A percentile compares a stretch with the other conserved stretches of the same genome.
These are phyloP conservation scores for Nakazawaea wyomingensis DNA, from an alignment of 805 yeast species.

Conservation along the genomic window DNA sequence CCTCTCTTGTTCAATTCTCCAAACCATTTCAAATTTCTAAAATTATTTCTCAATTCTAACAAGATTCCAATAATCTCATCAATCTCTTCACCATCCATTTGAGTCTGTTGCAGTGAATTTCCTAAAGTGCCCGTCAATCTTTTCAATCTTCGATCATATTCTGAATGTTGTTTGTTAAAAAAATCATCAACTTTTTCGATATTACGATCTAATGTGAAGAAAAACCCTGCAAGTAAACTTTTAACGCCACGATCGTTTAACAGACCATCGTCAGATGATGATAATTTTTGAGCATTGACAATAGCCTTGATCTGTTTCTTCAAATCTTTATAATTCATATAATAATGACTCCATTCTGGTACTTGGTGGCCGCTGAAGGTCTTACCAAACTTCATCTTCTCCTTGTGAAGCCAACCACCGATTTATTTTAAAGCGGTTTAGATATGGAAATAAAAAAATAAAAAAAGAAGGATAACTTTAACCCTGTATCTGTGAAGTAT, in stretches of 20 bases:
- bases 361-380: constrained; percentile 79
- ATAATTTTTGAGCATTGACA: constrained; percentile 34
- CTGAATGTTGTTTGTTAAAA: constrained; percentile 66
- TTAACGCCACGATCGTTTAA: constrained; percentile 39
- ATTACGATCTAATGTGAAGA: constrained; percentile 72
- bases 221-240: constrained; percentile 56
- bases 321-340: constrained; percentile 80
- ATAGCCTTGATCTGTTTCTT: constrained; percentile 75
- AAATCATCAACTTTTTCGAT: constrained; percentile 78
- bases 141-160: constrained; percentile 66
- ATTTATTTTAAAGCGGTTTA: too few species aligned
- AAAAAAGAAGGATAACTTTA: too few species aligned
- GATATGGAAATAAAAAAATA: too few species aligned
- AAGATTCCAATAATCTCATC: constrained; percentile 64
- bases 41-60: constrained; percentile 67
- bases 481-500: too few species aligned
- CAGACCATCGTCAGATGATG: constrained; percentile 23
- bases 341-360: constrained; percentile 85
- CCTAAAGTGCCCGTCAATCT: constrained; percentile 38
- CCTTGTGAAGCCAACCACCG: too few species aligned
- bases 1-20: constrained; percentile 92
- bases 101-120: constrained; percentile 20
- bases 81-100: constrained; percentile 45
- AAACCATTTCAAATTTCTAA: constrained; percentile 87
- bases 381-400: constrained; percentile 72